Percentiles rank a stretch among this genome's conserved stretches.
phyloP scores from a whole-genome alignment of 2,329 filamentous ascomycete genomes.

The Blumeria graminis region DNA sequence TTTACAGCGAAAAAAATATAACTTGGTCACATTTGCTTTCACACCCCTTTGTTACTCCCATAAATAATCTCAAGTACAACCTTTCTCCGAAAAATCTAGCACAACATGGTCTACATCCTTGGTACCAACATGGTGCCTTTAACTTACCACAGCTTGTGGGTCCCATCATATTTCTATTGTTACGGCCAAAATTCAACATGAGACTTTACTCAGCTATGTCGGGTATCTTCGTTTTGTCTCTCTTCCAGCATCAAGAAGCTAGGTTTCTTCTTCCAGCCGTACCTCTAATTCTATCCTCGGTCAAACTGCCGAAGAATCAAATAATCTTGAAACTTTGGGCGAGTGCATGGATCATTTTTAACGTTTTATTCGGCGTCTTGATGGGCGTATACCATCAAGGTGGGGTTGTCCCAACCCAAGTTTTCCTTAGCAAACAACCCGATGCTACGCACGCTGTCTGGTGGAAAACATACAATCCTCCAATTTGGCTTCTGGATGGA shows the following conservation, averaged over 20 bases:
- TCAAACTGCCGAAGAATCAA: constrained; percentile 36
- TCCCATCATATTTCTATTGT: constrained; percentile 37
- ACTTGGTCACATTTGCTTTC: constrained; percentile 38
- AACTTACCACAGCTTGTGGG: constrained; percentile 52
- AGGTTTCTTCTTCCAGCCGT: constrained; percentile 55
- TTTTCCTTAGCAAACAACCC: constrained; percentile 42
- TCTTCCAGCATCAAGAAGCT: constrained; percentile 60
- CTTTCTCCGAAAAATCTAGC: constrained; percentile 44
- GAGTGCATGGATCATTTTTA: constrained; percentile 43
- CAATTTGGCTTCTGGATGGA: constrained; percentile 55
- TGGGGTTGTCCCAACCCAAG: constrained; percentile 50
- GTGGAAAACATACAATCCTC: constrained; percentile 75
- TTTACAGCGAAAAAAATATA: constrained; percentile 43
- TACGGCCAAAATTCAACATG: constrained; percentile 29
- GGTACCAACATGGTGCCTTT: constrained; percentile 50
- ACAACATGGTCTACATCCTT: constrained; percentile 52
- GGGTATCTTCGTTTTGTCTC: constrained; percentile 43
- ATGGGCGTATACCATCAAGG: constrained; percentile 73
- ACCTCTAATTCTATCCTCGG: constrained; percentile 51
- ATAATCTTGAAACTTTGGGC: constrained; percentile 29
- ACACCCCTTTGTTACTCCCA: constrained; percentile 46
- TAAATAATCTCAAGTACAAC: constrained; percentile 62
- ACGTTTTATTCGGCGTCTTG: constrained; percentile 38
- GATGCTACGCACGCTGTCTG: constrained; percentile 44
- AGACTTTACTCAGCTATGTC: constrained; percentile 51